A percentile compares a stretch with the other conserved stretches of the same genome.
Evolutionary conservation across 805 yeast genomes (phyloP).

Genomic region (Kluyveromyces siamensis): DNA sequence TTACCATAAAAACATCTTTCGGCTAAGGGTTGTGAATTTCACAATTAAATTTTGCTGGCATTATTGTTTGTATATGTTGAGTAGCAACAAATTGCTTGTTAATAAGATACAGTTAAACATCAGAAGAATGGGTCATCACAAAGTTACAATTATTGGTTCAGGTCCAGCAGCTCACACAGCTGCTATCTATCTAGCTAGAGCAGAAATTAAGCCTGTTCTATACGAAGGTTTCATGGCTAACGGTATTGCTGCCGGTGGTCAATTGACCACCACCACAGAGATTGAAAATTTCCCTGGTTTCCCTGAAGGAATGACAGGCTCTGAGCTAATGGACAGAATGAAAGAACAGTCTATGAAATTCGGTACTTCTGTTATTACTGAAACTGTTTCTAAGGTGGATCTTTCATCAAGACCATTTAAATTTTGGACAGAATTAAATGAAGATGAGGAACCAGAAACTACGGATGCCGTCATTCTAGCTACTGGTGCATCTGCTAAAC

Average conservation of each 20-base stretch:
- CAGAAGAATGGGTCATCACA: slow-evolving; percentile 66
- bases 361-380: slow-evolving; percentile 92
- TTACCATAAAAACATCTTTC: too few species aligned
- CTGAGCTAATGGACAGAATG: slow-evolving; percentile 89
- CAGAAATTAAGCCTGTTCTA: slow-evolving; percentile 86
- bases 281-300: slow-evolving; percentile 99
- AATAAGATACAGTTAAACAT: neutral
- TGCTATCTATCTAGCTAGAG: slow-evolving; percentile 93
- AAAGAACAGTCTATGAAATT: slow-evolving; percentile 76
- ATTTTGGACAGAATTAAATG: slow-evolving; percentile 93
- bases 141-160: slow-evolving; percentile 85
- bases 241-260: slow-evolving; percentile 99
- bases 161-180: slow-evolving; percentile 99
- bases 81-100: neutral
- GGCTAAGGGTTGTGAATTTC: too few species aligned
- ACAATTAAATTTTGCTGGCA: too few species aligned
- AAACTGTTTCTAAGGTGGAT: slow-evolving; percentile 90
- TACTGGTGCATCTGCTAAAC: slow-evolving; percentile 97
- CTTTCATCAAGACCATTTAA: slow-evolving; percentile 84
- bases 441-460: slow-evolving; percentile 83
- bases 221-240: slow-evolving; percentile 95
- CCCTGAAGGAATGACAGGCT: slow-evolving; percentile 85
- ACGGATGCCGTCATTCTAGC: slow-evolving; percentile 90
- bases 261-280: slow-evolving; percentile 96
- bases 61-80: neutral